Evolutionary conservation across 768 basidiomycete genomes (phyloP).

Genomic region (Kwoniella bestiolae): DNA sequence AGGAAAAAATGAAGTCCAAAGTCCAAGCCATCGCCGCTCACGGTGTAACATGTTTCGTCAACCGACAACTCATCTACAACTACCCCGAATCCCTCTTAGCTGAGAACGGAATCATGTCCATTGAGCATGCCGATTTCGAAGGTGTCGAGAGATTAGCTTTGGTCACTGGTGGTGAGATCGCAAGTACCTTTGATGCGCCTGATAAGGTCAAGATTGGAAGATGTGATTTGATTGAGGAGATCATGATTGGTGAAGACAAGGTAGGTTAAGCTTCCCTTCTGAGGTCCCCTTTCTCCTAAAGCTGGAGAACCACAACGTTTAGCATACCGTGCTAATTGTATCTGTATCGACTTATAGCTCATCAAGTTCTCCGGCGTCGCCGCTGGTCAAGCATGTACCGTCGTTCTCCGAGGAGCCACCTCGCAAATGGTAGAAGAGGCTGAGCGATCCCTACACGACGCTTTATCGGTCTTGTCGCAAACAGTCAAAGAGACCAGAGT

Average conservation of each 20-base stretch:
- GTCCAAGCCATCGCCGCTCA: constrained; percentile 91
- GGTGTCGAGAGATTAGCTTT: constrained; percentile 94
- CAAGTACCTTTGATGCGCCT: constrained; percentile 89
- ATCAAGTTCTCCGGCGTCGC: constrained; percentile 99
- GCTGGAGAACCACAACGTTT: too few relatives aligned
- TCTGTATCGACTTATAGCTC: constrained; percentile 66
- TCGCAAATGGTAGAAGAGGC: constrained; percentile 99
- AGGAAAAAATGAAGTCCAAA: constrained; percentile 99
- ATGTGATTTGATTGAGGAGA: constrained; percentile 95
- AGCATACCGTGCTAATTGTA: too few relatives aligned
- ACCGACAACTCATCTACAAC: constrained; percentile 98
- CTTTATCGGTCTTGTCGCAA: constrained; percentile 94
- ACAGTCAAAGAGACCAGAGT: constrained; percentile 96
- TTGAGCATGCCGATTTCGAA: constrained; percentile 99
- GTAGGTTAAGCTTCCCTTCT: constrained; percentile 64
- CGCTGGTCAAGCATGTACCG: constrained; percentile 95
- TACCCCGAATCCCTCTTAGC: constrained; percentile 95
- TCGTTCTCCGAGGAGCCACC: constrained; percentile 95
- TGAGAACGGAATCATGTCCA: constrained; percentile 91
- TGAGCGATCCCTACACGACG: constrained; percentile 95
- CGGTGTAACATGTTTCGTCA: constrained; percentile 96
- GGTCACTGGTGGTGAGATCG: constrained; percentile 97
- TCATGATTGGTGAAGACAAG: constrained; percentile 99
- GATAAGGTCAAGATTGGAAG: constrained; percentile 88
- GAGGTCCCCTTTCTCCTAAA: too few relatives aligned